Evolutionary conservation across 208 protist genomes (phyloP).

Genomic region (Acanthamoeba lenticulata): DNA sequence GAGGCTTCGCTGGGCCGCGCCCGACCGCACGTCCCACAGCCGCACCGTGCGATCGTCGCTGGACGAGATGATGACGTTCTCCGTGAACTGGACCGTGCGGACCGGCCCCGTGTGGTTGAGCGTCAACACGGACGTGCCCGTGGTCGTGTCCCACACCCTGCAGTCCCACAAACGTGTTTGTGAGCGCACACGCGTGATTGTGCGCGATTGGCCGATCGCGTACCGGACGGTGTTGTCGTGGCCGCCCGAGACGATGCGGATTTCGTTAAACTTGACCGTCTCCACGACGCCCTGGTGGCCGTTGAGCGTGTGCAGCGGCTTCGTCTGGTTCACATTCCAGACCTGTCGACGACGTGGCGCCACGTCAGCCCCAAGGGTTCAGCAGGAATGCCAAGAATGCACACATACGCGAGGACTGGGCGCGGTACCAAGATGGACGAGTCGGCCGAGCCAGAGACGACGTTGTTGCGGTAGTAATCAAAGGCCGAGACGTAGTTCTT

Average conservation of each 20-base stretch:
- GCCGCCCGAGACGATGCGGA: conserved; percentile 48
- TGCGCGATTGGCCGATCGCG: background rate
- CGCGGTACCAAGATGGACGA: background rate
- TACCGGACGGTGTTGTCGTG: conserved; percentile 60
- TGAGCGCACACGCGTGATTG: too few relatives aligned
- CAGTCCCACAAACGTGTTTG: too few relatives aligned
- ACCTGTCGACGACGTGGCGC: background rate
- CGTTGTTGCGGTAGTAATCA: conserved; percentile 67
- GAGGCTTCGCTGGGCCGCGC: background rate
- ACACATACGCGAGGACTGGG: background rate
- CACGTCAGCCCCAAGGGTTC: background rate
- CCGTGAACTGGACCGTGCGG: background rate
- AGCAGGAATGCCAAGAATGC: too few relatives aligned
- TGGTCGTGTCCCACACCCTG: conserved; percentile 64
- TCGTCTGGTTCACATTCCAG: conserved; percentile 61
- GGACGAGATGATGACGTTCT: conserved; percentile 28
- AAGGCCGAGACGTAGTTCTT: conserved; percentile 58
- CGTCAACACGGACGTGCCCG: conserved; percentile 13
- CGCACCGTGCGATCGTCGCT: conserved; percentile 52
- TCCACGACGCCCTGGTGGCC: conserved; percentile 28
- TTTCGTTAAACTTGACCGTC: conserved; percentile 58
- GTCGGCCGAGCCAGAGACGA: conserved; percentile 45
- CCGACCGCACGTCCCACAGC: conserved; percentile 56
- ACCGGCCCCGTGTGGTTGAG: background rate
- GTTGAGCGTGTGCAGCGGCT: conserved; percentile 52